These are phyloP conservation scores for Paspalum notatum DNA, from an alignment of 176 grass and related monocot genomes.

Conservation along the genomic window DNA sequence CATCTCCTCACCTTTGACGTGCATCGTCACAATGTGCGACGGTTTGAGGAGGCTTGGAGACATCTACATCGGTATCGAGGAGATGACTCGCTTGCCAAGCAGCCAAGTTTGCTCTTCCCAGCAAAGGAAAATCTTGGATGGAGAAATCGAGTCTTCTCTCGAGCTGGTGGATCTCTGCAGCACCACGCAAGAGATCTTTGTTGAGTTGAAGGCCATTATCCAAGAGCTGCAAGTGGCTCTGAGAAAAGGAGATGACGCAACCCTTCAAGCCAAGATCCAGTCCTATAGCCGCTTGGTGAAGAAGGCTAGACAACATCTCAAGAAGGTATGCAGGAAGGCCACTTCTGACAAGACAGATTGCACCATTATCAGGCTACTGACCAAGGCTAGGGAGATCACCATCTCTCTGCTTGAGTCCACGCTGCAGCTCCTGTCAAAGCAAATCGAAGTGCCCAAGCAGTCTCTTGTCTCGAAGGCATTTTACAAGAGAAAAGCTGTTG, in stretches of 20 bases:
- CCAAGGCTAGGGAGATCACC: slow-evolving; percentile 41
- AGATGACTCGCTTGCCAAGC: slow-evolving; percentile 46
- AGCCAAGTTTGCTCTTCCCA: slow-evolving; percentile 40
- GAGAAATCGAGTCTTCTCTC: slow-evolving; percentile 51
- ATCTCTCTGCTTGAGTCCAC: slow-evolving; percentile 40
- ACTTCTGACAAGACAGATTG: slow-evolving; percentile 28
- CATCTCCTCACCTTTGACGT: slow-evolving; percentile 27
- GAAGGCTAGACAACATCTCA: slow-evolving; percentile 45
- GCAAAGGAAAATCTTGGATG: slow-evolving; percentile 51
- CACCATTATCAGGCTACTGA: slow-evolving; percentile 36
- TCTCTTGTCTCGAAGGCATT: slow-evolving; percentile 47
- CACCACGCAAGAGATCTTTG: slow-evolving; percentile 45
- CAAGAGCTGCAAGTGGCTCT: slow-evolving; percentile 38
- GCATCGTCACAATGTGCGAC: slow-evolving; percentile 29
- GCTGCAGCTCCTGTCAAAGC: slow-evolving; percentile 19
- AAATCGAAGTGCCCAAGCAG: slow-evolving; percentile 46
- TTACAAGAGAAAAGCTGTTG: slow-evolving; percentile 40
- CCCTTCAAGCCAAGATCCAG: slow-evolving; percentile 29
- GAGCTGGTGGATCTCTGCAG: slow-evolving; percentile 55
- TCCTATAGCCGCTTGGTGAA: slow-evolving; percentile 46
- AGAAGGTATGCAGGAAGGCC: slow-evolving; percentile 41
- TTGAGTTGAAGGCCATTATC: slow-evolving; percentile 45
- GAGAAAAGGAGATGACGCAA: slow-evolving; percentile 36
- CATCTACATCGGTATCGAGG: slow-evolving; percentile 40
- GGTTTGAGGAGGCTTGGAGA: slow-evolving; percentile 42